These are phyloP conservation scores for Kodamaea jinghongensis DNA, from an alignment of 805 yeast genomes.

Conservation along the genomic window DNA sequence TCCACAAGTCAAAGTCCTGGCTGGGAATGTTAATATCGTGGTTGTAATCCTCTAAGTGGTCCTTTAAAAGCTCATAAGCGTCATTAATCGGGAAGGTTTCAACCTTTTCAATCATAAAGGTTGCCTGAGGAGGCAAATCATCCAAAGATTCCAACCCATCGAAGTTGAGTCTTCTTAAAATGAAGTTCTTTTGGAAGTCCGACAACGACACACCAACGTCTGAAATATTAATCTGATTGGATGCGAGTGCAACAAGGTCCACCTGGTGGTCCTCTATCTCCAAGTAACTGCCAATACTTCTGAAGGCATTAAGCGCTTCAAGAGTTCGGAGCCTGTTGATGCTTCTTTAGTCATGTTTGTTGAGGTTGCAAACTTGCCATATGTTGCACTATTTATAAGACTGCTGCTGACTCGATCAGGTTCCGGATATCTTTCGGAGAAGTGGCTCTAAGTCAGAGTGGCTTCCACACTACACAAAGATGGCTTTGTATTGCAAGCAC, in stretches of 20 bases:
- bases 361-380: no score
- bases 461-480: no score
- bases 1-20: conserved; percentile 25
- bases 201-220: conserved; percentile 25
- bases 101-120: conserved; percentile 42
- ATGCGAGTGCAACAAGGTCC: conserved; percentile 15
- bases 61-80: conserved; percentile 37
- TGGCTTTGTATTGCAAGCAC: no score
- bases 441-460: no score
- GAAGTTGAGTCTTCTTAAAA: conserved; percentile 26
- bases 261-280: conserved; percentile 14
- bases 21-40: conserved; percentile 35
- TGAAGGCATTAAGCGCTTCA: background rate
- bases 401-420: no score
- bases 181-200: conserved; percentile 23
- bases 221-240: conserved; percentile 23
- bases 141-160: conserved; percentile 26
- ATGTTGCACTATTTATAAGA: no score
- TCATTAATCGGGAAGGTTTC: conserved; percentile 34
- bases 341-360: no score
- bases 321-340: no score
- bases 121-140: conserved; percentile 29
- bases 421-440: no score
- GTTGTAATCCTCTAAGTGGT: conserved; percentile 38
- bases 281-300: conserved; percentile 5